Conservation (phyloP, 768 basidiomycete species). For the Hygrophorus pudorinus region DNA sequence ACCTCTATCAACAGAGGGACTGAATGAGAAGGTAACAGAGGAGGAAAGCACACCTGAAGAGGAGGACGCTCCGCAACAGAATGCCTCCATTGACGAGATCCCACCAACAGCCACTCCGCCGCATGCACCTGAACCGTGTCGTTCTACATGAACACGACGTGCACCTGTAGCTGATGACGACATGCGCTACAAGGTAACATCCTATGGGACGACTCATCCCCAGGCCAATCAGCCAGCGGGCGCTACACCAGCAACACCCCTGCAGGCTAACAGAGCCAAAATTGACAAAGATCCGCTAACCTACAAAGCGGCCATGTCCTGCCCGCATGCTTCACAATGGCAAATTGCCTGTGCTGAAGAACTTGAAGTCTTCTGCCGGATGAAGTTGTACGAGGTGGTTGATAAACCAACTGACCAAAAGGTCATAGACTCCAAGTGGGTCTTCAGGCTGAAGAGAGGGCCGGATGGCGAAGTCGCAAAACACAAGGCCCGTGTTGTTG, state of each 20-base stretch:
- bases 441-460: conserved; percentile 25
- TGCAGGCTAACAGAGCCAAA: no score
- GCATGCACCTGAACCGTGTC: no score
- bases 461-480: conserved; percentile 21
- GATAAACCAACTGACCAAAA: conserved; percentile 16
- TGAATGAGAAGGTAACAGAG: no score
- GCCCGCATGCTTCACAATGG: conserved; percentile 15
- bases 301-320: conserved; percentile 10
- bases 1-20: no score
- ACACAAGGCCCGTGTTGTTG: conserved; percentile 21
- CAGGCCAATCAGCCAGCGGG: not conserved
- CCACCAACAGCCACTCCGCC: no score
- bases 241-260: not conserved
- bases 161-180: no score
- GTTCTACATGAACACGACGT: no score
- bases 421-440: conserved; percentile 23
- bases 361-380: conserved; percentile 8
- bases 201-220: no score
- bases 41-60: no score
- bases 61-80: no score
- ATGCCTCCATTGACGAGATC: no score
- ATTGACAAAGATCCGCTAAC: not conserved
- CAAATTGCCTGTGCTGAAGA: conserved; percentile 16
- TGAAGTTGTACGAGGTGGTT: conserved; percentile 18
- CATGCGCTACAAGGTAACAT: no score